These are phyloP conservation scores for Solanum megistacrolobum DNA, from an alignment of 257 asterid species.

Conservation along the genomic window DNA sequence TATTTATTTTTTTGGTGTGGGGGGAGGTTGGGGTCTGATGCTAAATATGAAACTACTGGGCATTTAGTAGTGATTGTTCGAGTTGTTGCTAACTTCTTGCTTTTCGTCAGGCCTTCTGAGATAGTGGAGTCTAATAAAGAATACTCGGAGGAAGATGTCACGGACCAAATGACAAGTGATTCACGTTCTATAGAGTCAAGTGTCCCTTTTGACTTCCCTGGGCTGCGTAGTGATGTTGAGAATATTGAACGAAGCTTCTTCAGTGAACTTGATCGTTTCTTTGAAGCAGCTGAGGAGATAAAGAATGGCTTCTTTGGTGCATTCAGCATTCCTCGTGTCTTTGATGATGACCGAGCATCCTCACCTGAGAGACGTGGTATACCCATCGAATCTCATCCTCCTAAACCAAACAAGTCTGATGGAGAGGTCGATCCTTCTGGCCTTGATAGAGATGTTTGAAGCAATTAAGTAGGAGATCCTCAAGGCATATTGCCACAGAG, in stretches of 20 bases:
- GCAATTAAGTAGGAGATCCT: background rate
- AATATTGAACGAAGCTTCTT: conserved; percentile 52
- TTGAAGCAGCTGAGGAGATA: conserved; percentile 56
- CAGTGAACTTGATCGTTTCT: conserved; percentile 29
- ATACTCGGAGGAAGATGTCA: conserved; percentile 79
- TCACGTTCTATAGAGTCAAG: conserved; percentile 23
- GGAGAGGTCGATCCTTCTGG: conserved; percentile 63
- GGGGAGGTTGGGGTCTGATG: background rate
- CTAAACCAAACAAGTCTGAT: conserved; percentile 12
- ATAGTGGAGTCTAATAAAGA: conserved; percentile 66
- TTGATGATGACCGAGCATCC: conserved; percentile 10
- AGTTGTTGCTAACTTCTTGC: background rate
- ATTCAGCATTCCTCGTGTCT: conserved; percentile 19
- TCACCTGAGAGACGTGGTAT: conserved; percentile 20
- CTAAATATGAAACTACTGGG: background rate
- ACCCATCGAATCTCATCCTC: conserved; percentile 30
- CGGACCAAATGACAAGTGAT: conserved; percentile 51
- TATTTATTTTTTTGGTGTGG: background rate
- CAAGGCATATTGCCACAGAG: background rate
- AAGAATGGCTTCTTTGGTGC: conserved; percentile 43
- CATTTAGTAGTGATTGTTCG: background rate
- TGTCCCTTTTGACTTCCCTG: conserved; percentile 45
- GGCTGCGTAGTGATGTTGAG: conserved; percentile 58
- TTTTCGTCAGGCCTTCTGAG: conserved; percentile 62
- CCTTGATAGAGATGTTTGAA: conserved; percentile 52